Evolutionary conservation across 345 rosid species (phyloP), one percentile per base, ranked within the genome.

Genomic region (Eucalyptus sp.): DNA sequence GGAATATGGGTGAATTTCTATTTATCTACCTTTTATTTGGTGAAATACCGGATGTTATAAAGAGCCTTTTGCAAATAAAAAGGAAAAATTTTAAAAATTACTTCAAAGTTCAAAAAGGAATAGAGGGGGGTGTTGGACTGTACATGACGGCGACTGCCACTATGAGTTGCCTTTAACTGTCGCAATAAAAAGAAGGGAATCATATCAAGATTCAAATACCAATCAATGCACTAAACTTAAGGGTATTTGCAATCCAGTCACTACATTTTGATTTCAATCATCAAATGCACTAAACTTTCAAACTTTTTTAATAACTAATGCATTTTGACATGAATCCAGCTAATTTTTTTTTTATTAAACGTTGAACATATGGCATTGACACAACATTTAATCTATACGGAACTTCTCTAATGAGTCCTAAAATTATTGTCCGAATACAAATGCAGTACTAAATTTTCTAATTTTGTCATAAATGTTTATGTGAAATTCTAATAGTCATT

Each of bases 351-450:
- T 24, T n/a, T 52, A 13, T 20, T n/a, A n/a, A 64, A 64, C 9
- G 41, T 29, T 64, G 76, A n/a, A n/a, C 37, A n/a, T 64, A 4
- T 64, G 20, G 3, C 76, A 64, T 14, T 64, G 20, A n/a, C 18
- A n/a, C 18, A 7, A 15, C 17, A 14, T 64, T 16, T 31, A n/a
- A 13, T n/a, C 18, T n/a, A 2, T n/a, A n/a, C 2, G 8, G 37
- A 64, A n/a, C 16, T n/a, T n/a, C 5, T 64, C 37, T 7, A 15
- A 64, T 64, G 4, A n/a, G 10, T n/a, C 17, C 76, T n/a, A 14
- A 64, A n/a, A n/a, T 13, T n/a, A n/a, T 7, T 64, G 37, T 17
- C 0, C 1, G 2, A 6, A 13, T n/a, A 14, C 18, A 13, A 64
- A 64, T 64, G 17, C 16, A 27, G 16, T 27, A 5, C 3, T 27